phyloP scores from a whole-genome alignment of 2,329 filamentous ascomycete genomes.

The Coleophoma crateriformis region DNA sequence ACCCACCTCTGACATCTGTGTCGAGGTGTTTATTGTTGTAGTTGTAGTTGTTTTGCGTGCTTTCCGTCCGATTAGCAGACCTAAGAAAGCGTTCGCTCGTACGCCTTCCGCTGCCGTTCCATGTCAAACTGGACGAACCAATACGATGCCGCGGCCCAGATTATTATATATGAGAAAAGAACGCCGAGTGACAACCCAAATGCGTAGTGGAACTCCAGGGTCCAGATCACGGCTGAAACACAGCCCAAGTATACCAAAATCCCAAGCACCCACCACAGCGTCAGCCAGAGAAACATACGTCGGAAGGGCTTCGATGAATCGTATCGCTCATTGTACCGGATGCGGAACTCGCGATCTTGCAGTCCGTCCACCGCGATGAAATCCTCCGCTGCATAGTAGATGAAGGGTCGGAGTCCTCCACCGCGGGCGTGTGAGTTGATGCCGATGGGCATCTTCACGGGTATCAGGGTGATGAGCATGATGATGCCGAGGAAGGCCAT shows the following conservation, averaged over 20 bases:
- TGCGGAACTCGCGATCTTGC: constrained; percentile 17
- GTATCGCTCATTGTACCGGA: constrained; percentile 15
- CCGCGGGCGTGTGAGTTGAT: constrained; percentile 18
- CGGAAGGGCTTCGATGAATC: constrained; percentile 11
- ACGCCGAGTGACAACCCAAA: constrained; percentile 13
- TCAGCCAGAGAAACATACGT: constrained; percentile 12
- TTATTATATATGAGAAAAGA: constrained; percentile 13
- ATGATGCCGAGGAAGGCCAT: constrained; percentile 76
- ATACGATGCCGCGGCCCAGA: constrained; percentile 11
- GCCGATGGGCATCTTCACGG: constrained; percentile 54
- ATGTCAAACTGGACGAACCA: constrained; percentile 11
- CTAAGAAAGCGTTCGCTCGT: background rate
- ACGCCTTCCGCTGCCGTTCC: constrained; percentile 7
- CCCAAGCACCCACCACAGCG: constrained; percentile 14
- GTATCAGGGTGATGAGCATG: constrained; percentile 72
- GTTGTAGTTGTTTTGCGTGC: too few species aligned
- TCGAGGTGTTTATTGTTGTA: too few species aligned
- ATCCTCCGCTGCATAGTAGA: constrained; percentile 19
- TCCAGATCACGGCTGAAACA: constrained; percentile 16
- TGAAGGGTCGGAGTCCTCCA: constrained; percentile 12
- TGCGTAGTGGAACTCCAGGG: constrained; percentile 15
- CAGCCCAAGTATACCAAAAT: constrained; percentile 13
- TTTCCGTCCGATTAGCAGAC: too few species aligned
- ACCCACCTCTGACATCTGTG: too few species aligned
- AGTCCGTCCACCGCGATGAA: constrained; percentile 18